Evolutionary conservation across 1,284 basidiomycete species (phyloP), one percentile per base, ranked within the genome.

Genomic region (Porodaedalea pini): DNA sequence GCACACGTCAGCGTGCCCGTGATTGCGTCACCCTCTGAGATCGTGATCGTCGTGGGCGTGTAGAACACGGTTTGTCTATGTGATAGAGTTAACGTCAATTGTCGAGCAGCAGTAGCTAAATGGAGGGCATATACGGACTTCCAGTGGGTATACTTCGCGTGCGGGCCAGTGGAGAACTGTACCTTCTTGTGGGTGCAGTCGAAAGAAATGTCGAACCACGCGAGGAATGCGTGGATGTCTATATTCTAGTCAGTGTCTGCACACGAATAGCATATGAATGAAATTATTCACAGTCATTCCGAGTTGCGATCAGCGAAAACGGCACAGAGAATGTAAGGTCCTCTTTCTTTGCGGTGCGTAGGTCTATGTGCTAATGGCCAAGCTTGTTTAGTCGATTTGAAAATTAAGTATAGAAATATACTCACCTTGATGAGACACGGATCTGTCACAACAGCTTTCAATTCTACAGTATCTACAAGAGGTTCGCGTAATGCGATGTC

Each of bases 211-310:
- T 99, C 97, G 74, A 99, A 99, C 97, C 97, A 99, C 37, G 94
- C 95, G 54, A 99, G 85, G 85, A 98, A 98, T n/a, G 97, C 97
- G 69, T 99, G 97, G 17, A 96, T 81, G 70, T 94, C 94, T 96
- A 64, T 45, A 60, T 41, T n/a, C n/a, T n/a, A n/a, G n/a, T n/a
- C n/a, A n/a, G n/a, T n/a, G n/a, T n/a, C n/a, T n/a, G n/a, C n/a
- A n/a, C n/a, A n/a, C n/a, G n/a, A n/a, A n/a, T n/a, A n/a, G n/a
- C n/a, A n/a, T n/a, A n/a, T n/a, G n/a, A n/a, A n/a, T n/a, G n/a
- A 27, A 27, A 11, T 49, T 2, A 78, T 87, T 64, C 66, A 95
- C 94, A 98, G 71, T 99, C 97, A 70, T 94, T 90, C 57, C 97
- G 83, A 48, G 92, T 95, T 8, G 88, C 89, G 51, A 77, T 85